Percentiles rank a stretch among this genome's conserved stretches.
These are phyloP conservation scores for Clavariopsis aquatica DNA, from an alignment of 495 filamentous ascomycete genomes.

Conservation along the genomic window DNA sequence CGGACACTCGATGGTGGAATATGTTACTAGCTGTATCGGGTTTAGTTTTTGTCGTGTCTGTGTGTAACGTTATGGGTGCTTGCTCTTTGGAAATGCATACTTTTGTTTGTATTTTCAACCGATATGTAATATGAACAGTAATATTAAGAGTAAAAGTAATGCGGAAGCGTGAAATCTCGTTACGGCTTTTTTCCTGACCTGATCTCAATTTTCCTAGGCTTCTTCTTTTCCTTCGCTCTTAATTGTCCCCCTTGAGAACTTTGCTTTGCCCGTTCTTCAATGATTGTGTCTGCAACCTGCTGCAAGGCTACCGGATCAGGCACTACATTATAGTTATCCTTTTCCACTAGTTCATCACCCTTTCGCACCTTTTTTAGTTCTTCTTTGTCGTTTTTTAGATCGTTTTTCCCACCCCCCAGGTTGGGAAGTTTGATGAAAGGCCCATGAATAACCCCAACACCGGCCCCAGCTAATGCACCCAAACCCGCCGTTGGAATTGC, in stretches of 20 bases:
- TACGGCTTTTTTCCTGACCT: background rate
- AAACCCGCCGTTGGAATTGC: conserved; percentile 25
- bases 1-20: no score
- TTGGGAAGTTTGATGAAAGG: conserved; percentile 27
- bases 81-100: no score
- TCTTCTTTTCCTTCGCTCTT: conserved; percentile 17
- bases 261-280: conserved; percentile 15
- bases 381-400: background rate
- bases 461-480: conserved; percentile 23
- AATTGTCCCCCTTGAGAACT: background rate
- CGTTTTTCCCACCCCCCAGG: conserved; percentile 9
- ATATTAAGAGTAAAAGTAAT: no score
- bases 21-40: no score
- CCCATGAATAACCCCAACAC: conserved; percentile 27
- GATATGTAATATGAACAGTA: no score
- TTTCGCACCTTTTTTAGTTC: background rate
- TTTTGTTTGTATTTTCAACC: no score
- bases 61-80: no score
- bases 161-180: no score
- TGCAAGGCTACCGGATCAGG: conserved; percentile 13
- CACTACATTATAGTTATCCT: conserved; percentile 15
- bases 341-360: background rate
- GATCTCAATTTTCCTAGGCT: conserved; percentile 26
- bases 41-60: no score
- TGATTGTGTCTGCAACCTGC: conserved; percentile 17